A percentile compares a stretch with the other conserved stretches of the same genome.
phyloP scores from a whole-genome alignment of 2,329 filamentous ascomycete species.

The Stenocarpella maydis region DNA sequence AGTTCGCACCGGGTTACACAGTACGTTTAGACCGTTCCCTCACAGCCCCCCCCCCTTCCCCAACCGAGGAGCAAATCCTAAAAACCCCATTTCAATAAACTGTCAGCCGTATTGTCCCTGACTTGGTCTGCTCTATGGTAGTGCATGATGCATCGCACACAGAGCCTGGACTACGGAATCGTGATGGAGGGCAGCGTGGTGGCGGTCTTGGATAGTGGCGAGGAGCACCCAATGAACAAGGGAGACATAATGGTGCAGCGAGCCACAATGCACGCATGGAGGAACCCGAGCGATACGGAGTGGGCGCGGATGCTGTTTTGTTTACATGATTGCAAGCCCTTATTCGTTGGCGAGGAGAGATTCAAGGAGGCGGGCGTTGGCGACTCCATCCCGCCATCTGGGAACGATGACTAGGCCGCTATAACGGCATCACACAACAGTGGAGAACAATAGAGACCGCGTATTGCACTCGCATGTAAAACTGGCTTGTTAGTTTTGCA shows the following conservation, averaged over 20 bases:
- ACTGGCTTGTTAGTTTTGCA: neutral
- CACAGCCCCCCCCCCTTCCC: too few relatives aligned
- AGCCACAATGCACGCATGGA: slow-evolving; percentile 57
- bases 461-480: neutral
- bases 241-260: slow-evolving; percentile 60
- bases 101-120: neutral
- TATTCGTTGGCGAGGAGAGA: slow-evolving; percentile 40
- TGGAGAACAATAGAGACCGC: neutral
- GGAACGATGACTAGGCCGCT: slow-evolving; percentile 30
- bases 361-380: slow-evolving; percentile 40
- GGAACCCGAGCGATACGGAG: slow-evolving; percentile 48
- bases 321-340: slow-evolving; percentile 41
- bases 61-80: neutral
- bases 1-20: slow-evolving; percentile 52
- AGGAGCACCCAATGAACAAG: slow-evolving; percentile 49
- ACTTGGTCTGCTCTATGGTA: neutral
- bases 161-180: slow-evolving; percentile 58
- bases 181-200: slow-evolving; percentile 57
- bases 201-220: slow-evolving; percentile 56
- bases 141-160: slow-evolving; percentile 56
- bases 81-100: neutral
- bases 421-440: neutral
- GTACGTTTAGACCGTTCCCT: neutral
- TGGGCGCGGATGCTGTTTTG: slow-evolving; percentile 52
- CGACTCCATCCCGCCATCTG: slow-evolving; percentile 25